Conservation (phyloP, 2,329 filamentous ascomycete genomes). For the Trichoderma cornu-damae region DNA sequence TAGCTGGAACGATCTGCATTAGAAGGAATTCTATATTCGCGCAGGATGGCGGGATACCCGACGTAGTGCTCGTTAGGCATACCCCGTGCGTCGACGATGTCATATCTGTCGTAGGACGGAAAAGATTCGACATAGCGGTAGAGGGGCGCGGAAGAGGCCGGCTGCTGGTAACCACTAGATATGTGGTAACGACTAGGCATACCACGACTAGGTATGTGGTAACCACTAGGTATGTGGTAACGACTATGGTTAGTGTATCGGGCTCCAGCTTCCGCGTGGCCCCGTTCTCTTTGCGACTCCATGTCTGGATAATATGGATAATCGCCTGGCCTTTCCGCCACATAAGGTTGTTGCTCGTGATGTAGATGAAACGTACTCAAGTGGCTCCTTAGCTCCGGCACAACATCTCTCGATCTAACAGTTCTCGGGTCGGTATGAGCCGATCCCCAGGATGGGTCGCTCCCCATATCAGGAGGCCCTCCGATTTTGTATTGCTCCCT, state of each 20-base stretch:
- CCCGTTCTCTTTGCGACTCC: background rate
- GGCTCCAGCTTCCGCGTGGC: background rate
- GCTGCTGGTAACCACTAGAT: background rate
- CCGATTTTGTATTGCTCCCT: background rate
- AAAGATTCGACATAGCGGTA: slow-evolving; percentile 1
- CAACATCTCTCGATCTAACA: background rate
- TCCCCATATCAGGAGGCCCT: background rate
- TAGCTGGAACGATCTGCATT: slow-evolving; percentile 22
- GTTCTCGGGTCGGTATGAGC: background rate
- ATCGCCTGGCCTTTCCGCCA: background rate
- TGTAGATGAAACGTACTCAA: background rate
- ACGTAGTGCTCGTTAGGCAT: slow-evolving; percentile 44
- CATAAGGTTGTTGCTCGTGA: background rate
- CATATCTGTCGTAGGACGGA: slow-evolving; percentile 33
- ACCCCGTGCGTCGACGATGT: slow-evolving; percentile 44
- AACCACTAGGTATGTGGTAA: background rate
- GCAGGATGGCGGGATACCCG: slow-evolving; percentile 37
- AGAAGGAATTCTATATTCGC: slow-evolving; percentile 27
- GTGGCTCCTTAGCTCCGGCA: background rate
- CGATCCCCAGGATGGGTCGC: background rate
- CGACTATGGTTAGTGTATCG: background rate
- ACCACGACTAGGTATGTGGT: background rate
- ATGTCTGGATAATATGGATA: slow-evolving; percentile 2
- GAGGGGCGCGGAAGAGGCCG: background rate
- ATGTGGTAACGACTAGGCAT: background rate